Percentiles rank a stretch among this genome's conserved stretches.
Conservation (phyloP, 164 flowering plant genomes). For the Dillenia suffruticosa region DNA sequence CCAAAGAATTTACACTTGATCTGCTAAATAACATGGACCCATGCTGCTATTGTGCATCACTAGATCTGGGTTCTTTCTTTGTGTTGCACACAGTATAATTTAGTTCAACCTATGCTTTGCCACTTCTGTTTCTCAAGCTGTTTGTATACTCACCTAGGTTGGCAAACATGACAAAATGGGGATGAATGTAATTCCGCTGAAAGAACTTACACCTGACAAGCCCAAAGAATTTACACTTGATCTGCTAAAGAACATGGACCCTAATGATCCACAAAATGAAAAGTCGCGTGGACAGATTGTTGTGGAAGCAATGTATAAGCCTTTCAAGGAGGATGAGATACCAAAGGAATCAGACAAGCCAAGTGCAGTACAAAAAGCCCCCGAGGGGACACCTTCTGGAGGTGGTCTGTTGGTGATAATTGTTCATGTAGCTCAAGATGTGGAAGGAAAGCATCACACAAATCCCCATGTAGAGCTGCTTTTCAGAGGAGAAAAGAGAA, state of each 20-base stretch:
- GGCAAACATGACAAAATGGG: slow-evolving; percentile 89
- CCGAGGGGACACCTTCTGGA: slow-evolving; percentile 75
- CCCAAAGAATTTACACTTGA: slow-evolving; percentile 56
- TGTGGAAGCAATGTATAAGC: slow-evolving; percentile 60
- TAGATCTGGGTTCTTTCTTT: no score
- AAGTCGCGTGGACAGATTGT: slow-evolving; percentile 75
- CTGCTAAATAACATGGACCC: slow-evolving; percentile 40
- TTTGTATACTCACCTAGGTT: slow-evolving; percentile 33
- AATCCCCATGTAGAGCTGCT: slow-evolving; percentile 67
- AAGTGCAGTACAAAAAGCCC: slow-evolving; percentile 54
- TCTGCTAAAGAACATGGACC: slow-evolving; percentile 68
- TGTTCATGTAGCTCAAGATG: slow-evolving; percentile 70
- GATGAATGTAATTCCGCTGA: slow-evolving; percentile 65
- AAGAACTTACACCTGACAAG: slow-evolving; percentile 64
- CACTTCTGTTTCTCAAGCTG: background rate
- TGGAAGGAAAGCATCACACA: slow-evolving; percentile 90
- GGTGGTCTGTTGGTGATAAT: slow-evolving; percentile 79
- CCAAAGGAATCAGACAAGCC: slow-evolving; percentile 39
- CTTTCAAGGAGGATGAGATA: slow-evolving; percentile 60
- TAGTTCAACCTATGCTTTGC: background rate
- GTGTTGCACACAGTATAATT: no score
- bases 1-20: slow-evolving; percentile 55
- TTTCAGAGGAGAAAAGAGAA: slow-evolving; percentile 74
- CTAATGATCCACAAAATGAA: slow-evolving; percentile 61
- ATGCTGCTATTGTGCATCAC: no score